Conservation (phyloP, 805 yeast species). For the Ogataea nitratoaversa region DNA sequence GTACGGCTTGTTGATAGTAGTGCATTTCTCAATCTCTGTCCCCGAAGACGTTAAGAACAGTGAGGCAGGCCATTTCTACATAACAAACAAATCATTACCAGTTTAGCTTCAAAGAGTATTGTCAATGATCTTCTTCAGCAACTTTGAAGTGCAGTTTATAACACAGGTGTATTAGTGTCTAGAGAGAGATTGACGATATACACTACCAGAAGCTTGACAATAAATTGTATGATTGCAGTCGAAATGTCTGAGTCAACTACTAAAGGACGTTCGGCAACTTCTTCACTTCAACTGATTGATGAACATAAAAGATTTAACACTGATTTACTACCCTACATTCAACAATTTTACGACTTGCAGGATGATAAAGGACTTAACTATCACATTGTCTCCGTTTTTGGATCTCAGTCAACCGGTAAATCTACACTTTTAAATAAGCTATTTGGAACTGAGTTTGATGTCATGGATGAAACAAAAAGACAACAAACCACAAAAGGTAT, state of each 20-base stretch:
- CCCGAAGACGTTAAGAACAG: too few relatives aligned
- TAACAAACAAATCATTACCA: too few relatives aligned
- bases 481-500: constrained; percentile 90
- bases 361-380: constrained; percentile 61
- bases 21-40: too few relatives aligned
- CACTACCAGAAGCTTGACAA: too few relatives aligned
- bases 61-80: too few relatives aligned
- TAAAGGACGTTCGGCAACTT: constrained; percentile 1
- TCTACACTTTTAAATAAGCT: constrained; percentile 83
- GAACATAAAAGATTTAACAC: constrained; percentile 53
- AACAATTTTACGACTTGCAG: constrained; percentile 21
- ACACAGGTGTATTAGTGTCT: too few relatives aligned
- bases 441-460: constrained; percentile 85
- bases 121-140: too few relatives aligned
- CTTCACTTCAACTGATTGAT: constrained; percentile 58
- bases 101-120: too few relatives aligned
- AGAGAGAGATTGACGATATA: too few relatives aligned
- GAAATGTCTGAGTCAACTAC: neutral
- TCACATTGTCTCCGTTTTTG: constrained; percentile 93
- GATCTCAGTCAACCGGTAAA: constrained; percentile 95
- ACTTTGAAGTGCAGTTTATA: too few relatives aligned
- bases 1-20: too few relatives aligned
- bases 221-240: too few relatives aligned
- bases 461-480: constrained; percentile 82
- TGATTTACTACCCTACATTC: constrained; percentile 29